A percentile compares a stretch with the other conserved stretches of the same genome.
These are phyloP conservation scores for Sporothrix pseudoabietina DNA, from an alignment of 2,329 filamentous ascomycete genomes.

Conservation along the genomic window DNA sequence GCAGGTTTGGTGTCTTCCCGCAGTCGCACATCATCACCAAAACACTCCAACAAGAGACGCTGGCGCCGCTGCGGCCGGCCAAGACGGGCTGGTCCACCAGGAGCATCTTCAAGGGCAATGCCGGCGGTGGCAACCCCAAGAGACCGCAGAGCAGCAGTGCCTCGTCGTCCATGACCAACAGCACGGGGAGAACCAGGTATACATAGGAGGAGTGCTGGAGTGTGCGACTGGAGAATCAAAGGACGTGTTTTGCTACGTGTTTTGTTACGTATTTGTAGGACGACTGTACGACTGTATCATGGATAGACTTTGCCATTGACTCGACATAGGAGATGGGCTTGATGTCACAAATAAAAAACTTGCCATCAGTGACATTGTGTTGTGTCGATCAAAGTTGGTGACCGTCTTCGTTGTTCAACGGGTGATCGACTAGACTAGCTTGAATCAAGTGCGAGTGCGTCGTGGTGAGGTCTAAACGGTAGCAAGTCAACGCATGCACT, in stretches of 20 bases:
- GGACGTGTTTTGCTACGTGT: neutral
- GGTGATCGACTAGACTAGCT: constrained; percentile 11
- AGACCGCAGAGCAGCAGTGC: constrained; percentile 33
- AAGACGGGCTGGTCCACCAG: constrained; percentile 31
- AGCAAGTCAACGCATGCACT: no score
- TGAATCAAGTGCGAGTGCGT: neutral
- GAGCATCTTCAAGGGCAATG: constrained; percentile 30
- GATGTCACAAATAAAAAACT: neutral
- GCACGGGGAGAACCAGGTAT: constrained; percentile 30
- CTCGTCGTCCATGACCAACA: constrained; percentile 31
- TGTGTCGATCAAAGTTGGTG: no score
- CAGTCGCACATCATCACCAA: constrained; percentile 34
- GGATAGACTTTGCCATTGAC: neutral
- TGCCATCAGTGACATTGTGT: no score
- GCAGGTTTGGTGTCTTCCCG: constrained; percentile 43
- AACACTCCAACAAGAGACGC: constrained; percentile 33
- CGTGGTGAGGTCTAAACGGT: no score
- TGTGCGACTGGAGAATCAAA: neutral
- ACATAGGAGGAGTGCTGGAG: neutral
- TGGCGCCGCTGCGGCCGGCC: constrained; percentile 27
- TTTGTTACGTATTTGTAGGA: neutral
- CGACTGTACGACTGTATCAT: constrained; percentile 12
- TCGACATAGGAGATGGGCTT: neutral
- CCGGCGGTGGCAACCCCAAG: neutral
- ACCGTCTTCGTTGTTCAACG: neutral